A percentile compares a stretch with the other conserved stretches of the same genome.
These are phyloP conservation scores for Stylonectria norvegica DNA, from an alignment of 2,329 filamentous ascomycete genomes.

Conservation along the genomic window DNA sequence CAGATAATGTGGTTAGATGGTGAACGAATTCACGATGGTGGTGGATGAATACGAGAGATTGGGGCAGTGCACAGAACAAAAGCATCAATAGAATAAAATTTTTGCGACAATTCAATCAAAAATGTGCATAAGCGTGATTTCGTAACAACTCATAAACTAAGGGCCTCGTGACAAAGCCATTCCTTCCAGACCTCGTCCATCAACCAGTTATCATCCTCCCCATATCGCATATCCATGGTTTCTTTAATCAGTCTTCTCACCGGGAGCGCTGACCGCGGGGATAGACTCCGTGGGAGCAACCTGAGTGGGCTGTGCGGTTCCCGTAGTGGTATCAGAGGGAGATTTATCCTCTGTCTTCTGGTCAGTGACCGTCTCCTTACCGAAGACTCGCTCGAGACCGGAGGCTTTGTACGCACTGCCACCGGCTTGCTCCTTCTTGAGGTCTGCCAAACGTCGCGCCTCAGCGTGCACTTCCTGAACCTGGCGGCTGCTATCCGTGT, in stretches of 20 bases:
- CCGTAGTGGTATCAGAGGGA: constrained; percentile 8
- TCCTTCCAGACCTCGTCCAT: not conserved
- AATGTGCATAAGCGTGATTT: constrained; percentile 18
- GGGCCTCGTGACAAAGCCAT: not conserved
- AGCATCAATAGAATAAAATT: constrained; percentile 13
- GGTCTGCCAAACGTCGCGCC: constrained; percentile 79
- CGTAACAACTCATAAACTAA: constrained; percentile 22
- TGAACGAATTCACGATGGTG: constrained; percentile 4
- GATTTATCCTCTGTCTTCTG: constrained; percentile 24
- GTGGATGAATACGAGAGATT: too few species aligned
- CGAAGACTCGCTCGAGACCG: constrained; percentile 56
- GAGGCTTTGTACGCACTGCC: constrained; percentile 58
- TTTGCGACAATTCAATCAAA: constrained; percentile 15
- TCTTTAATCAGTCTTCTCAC: constrained; percentile 25
- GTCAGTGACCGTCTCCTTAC: constrained; percentile 42
- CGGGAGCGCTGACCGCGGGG: constrained; percentile 22
- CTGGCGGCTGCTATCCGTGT: constrained; percentile 79
- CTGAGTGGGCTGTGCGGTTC: constrained; percentile 17
- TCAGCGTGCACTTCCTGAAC: constrained; percentile 92
- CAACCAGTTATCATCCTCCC: constrained; percentile 5
- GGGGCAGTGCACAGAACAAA: too few species aligned
- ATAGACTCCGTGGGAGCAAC: constrained; percentile 15
- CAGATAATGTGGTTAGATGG: not conserved
- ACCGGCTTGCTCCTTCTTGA: constrained; percentile 70
- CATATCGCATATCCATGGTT: constrained; percentile 10